Base-by-base conservation (phyloP, 2,329 filamentous ascomycete species). In the Calonectria leucothoes region DNA sequence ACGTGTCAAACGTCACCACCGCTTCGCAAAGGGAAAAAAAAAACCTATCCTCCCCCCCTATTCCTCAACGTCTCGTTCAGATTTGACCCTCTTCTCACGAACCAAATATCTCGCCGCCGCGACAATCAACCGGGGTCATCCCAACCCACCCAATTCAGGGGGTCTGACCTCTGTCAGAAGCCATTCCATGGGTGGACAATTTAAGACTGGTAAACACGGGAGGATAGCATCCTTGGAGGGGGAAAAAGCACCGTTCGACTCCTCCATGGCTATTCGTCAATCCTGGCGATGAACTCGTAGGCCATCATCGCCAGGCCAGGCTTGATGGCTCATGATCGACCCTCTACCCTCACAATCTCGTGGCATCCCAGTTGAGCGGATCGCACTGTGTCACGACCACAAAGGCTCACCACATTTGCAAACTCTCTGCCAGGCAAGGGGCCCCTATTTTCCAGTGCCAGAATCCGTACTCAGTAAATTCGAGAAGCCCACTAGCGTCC, bases 401-500 rank as follows among this genome's bases (percentile, higher is more conserved):
- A 69, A 66, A 49, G 63, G 45, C 71, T 70, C 57, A 70, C 69
- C 64, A 74, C 75, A 59, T 71, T 69, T 49, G 31, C 64, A 49
- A 66, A 51, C 31, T 51, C 45, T 51, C 63, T 35, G 15, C 31
- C 63, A 6, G 27, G 29, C 31, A 45, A 51, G 59, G 55, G 37
- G 39, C 42, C 37, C 45, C 64, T 52, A 66, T 66, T 66, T 52
- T 33, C 64, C 64, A 66, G n/a, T 49, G 31, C 55, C 55, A 61
- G 55, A 61, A 61, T 61, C 55, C 55, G 55, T 61, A 61, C 55
- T 42, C 67, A 69, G 74, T 64, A 76, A 79, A 74, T 81, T 80
- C 79, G 74, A 80, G 76, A 80, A 75, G 79, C 71, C 64, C 74
- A 64, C 73, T 78, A 78, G 74, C 71, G 69, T 61, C 42, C 61